Percentiles rank a stretch among this genome's conserved stretches.
Conservation (phyloP, 257 asterid genomes). For the Rhazya stricta region DNA sequence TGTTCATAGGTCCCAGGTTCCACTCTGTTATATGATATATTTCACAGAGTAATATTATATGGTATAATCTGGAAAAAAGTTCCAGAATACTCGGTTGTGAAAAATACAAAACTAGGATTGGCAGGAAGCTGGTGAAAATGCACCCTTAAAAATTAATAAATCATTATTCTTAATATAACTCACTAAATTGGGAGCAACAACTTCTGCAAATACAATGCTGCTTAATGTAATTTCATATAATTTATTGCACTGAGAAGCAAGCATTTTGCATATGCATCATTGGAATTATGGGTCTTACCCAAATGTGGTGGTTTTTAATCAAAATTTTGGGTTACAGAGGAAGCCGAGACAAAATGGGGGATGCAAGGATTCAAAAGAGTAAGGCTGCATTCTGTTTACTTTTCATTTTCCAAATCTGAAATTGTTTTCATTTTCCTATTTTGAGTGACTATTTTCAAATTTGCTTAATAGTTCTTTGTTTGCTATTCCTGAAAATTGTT, state of each 20-base stretch:
- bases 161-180: neutral
- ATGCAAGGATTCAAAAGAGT: conserved; percentile 8
- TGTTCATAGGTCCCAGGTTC: too few relatives aligned
- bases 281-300: neutral
- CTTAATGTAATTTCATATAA: neutral
- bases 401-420: too few relatives aligned
- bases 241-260: neutral
- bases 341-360: neutral
- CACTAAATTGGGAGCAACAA: neutral
- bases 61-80: too few relatives aligned
- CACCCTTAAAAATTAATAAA: neutral
- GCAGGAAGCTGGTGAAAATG: neutral
- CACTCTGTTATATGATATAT: too few relatives aligned
- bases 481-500: too few relatives aligned
- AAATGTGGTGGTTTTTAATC: neutral
- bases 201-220: neutral
- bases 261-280: neutral
- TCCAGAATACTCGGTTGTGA: too few relatives aligned
- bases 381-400: too few relatives aligned
- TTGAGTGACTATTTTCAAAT: too few relatives aligned
- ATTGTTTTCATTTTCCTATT: too few relatives aligned
- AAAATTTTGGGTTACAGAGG: conserved; percentile 1
- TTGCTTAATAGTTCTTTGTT: too few relatives aligned
- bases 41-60: too few relatives aligned
- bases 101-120: too few relatives aligned